These are phyloP conservation scores for Vitellaria paradoxa DNA, from an alignment of 179 eudicot species.

Conservation along the genomic window DNA sequence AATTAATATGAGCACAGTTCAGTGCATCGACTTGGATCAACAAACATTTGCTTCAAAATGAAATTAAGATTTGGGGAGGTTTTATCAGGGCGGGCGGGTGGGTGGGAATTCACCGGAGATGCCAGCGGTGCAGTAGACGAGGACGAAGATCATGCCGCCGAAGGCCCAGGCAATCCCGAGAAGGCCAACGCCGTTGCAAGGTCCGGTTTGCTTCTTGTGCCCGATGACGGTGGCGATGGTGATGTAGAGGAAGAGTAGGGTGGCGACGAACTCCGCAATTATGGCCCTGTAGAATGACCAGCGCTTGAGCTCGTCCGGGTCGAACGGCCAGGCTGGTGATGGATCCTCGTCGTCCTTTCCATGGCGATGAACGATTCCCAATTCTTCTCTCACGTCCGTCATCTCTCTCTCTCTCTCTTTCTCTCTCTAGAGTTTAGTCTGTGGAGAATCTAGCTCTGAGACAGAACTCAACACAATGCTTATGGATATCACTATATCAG, in stretches of 20 bases:
- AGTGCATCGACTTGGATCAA: too few species aligned
- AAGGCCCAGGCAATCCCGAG: neutral
- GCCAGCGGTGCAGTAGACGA: slow-evolving; percentile 2
- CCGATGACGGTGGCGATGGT: neutral
- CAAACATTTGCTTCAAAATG: too few species aligned
- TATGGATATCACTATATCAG: too few species aligned
- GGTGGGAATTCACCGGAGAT: neutral
- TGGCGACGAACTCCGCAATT: neutral
- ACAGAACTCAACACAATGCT: too few species aligned
- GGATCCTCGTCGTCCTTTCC: slow-evolving; percentile 34
- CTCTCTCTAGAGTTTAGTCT: neutral
- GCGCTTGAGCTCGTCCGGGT: slow-evolving; percentile 35
- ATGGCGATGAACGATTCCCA: slow-evolving; percentile 17
- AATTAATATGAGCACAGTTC: too few species aligned
- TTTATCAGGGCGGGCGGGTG: too few species aligned
- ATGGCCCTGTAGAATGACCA: slow-evolving; percentile 41
- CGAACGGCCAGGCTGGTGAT: slow-evolving; percentile 21
- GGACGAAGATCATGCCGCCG: neutral
- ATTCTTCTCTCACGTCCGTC: slow-evolving; percentile 48
- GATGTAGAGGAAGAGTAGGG: neutral
- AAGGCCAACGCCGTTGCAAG: neutral
- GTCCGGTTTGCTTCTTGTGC: neutral
- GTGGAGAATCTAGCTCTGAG: too few species aligned
- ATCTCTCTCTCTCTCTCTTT: slow-evolving; percentile 11
- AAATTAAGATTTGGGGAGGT: neutral